Evolutionary conservation across 2,329 filamentous ascomycete species (phyloP).

Genomic region (Chaetomiaceae sp.): DNA sequence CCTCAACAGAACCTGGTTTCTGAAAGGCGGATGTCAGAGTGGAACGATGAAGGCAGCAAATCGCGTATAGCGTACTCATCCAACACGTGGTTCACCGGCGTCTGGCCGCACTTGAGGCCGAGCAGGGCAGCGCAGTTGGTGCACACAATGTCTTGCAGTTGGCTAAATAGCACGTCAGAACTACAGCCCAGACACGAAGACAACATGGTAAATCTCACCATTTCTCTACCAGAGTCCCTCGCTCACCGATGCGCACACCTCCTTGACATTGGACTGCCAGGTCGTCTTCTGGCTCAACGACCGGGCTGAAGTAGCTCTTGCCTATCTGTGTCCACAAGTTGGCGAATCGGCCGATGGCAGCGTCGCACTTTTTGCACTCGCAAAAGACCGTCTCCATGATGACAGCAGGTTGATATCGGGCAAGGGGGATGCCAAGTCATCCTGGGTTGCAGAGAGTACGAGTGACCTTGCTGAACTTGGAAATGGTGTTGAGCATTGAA

Average conservation of each 20-base stretch:
- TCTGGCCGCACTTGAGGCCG: slow-evolving; percentile 32
- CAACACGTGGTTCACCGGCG: slow-evolving; percentile 33
- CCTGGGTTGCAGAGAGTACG: not conserved
- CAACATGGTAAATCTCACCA: slow-evolving; percentile 25
- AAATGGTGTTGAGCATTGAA: not conserved
- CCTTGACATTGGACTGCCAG: slow-evolving; percentile 25
- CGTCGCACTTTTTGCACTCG: slow-evolving; percentile 32
- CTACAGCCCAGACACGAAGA: too few relatives aligned
- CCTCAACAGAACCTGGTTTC: slow-evolving; percentile 34
- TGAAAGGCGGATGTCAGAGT: slow-evolving; percentile 15
- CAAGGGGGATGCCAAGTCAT: not conserved
- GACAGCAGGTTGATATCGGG: not conserved
- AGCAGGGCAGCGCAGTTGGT: slow-evolving; percentile 27
- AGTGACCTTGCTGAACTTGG: not conserved
- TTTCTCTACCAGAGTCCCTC: slow-evolving; percentile 31
- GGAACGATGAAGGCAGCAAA: not conserved
- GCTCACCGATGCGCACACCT: slow-evolving; percentile 27
- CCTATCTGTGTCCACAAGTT: slow-evolving; percentile 38
- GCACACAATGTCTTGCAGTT: slow-evolving; percentile 33
- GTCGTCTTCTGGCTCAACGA: slow-evolving; percentile 23
- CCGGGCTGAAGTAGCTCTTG: slow-evolving; percentile 35
- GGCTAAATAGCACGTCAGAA: not conserved
- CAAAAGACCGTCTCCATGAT: slow-evolving; percentile 33
- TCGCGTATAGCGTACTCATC: slow-evolving; percentile 27
- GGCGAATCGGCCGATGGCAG: slow-evolving; percentile 27